Conservation (phyloP, 441 rosid species). For the Macaranga tanarius region DNA sequence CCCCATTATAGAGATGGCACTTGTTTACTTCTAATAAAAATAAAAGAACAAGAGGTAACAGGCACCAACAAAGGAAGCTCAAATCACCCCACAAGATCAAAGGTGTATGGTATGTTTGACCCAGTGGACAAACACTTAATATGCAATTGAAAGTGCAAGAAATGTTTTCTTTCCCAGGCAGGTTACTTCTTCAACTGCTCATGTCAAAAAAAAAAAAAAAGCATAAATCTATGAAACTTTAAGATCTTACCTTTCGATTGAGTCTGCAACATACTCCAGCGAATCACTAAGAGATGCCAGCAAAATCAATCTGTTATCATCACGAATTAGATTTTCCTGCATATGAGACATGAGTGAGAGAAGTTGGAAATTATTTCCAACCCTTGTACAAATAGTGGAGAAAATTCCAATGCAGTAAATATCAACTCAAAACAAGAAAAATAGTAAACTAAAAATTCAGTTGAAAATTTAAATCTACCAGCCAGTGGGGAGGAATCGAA, state of each 20-base stretch:
- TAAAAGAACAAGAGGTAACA: not conserved
- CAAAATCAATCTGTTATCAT: slow-evolving; percentile 89
- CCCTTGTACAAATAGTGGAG: not conserved
- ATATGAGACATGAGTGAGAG: not conserved
- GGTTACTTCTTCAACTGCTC: not conserved
- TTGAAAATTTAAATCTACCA: slow-evolving; percentile 1
- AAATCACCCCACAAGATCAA: not conserved
- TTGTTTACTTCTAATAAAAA: not conserved
- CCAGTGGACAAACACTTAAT: too few species aligned
- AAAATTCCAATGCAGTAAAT: slow-evolving; percentile 11
- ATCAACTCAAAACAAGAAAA: slow-evolving; percentile 7
- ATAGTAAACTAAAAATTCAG: not conserved
- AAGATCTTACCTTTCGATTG: slow-evolving; percentile 81
- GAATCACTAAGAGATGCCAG: slow-evolving; percentile 98
- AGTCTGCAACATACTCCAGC: slow-evolving; percentile 91
- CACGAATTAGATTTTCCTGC: slow-evolving; percentile 96
- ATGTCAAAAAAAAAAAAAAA: not conserved
- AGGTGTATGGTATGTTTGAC: not conserved
- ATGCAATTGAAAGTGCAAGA: not conserved
- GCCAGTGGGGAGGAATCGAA: not conserved
- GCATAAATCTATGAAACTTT: slow-evolving; percentile 4
- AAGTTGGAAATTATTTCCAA: not conserved
- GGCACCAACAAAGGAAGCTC: not conserved
- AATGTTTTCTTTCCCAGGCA: not conserved
- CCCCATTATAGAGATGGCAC: not conserved